Evolutionary conservation across 2,329 filamentous ascomycete genomes (phyloP).

Genomic region (Periconia sp.): DNA sequence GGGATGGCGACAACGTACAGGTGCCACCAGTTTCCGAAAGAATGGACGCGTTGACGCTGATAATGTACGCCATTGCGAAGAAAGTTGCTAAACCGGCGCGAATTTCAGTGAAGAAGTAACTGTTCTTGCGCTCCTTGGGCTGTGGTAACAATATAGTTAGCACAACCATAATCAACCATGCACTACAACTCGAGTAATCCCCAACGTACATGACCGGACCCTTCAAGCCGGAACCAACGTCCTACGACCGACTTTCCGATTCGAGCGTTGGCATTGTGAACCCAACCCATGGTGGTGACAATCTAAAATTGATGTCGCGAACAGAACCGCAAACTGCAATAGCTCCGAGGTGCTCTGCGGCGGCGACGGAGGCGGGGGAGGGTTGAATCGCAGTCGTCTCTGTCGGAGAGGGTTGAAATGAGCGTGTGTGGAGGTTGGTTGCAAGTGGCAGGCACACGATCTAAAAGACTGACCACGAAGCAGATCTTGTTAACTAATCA

Average conservation of each 20-base stretch:
- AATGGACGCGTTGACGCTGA: conserved; percentile 67
- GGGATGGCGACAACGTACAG: conserved; percentile 46
- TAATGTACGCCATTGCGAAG: conserved; percentile 59
- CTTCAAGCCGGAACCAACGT: conserved; percentile 71
- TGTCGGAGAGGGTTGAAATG: neutral
- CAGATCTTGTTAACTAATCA: neutral
- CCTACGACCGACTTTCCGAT: conserved; percentile 40
- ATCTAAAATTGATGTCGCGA: neutral
- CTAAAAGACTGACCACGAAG: neutral
- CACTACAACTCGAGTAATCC: neutral
- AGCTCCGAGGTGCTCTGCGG: no score
- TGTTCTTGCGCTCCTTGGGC: conserved; percentile 71
- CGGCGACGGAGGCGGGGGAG: neutral
- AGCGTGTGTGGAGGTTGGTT: neutral
- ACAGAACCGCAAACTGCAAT: neutral
- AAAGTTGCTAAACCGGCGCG: conserved; percentile 77
- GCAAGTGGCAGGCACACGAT: neutral
- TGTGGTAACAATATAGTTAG: conserved; percentile 31
- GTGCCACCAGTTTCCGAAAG: conserved; percentile 73
- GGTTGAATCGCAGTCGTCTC: conserved; percentile 4
- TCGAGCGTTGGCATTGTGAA: conserved; percentile 36
- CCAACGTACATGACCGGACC: conserved; percentile 73
- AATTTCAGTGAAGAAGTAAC: conserved; percentile 80
- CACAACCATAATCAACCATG: conserved; percentile 17
- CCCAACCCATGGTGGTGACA: conserved; percentile 29